A percentile compares a stretch with the other conserved stretches of the same genome.
These are phyloP conservation scores for Colletotrichum coccodes DNA, from an alignment of 2,329 filamentous ascomycete genomes.

Conservation along the genomic window DNA sequence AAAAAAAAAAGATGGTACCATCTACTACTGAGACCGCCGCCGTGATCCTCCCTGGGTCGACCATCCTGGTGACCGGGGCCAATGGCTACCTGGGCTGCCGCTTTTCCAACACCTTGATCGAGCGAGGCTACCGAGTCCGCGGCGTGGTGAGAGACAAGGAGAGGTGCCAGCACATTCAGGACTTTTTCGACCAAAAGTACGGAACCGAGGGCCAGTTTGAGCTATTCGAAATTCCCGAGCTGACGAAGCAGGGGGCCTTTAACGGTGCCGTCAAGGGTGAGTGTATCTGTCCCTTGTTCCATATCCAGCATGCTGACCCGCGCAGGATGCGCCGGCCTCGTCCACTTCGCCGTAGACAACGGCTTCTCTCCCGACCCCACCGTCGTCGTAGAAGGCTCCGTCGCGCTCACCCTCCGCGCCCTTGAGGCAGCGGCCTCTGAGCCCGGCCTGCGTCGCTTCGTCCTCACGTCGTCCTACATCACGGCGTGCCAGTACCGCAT, in stretches of 20 bases:
- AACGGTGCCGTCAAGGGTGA: background rate
- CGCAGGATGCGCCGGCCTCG: background rate
- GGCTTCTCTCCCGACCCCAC: background rate
- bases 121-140: constrained; percentile 1
- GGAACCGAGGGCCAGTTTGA: constrained; percentile 27
- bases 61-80: constrained; percentile 37
- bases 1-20: background rate
- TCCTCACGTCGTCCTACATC: background rate
- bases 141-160: background rate
- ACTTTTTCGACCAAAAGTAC: constrained; percentile 1
- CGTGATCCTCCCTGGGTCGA: background rate
- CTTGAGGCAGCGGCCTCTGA: background rate
- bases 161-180: too few relatives aligned
- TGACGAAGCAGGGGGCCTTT: background rate
- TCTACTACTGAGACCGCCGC: background rate
- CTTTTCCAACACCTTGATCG: constrained; percentile 34
- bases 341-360: background rate
- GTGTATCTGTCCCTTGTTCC: background rate
- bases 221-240: constrained; percentile 18
- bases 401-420: background rate
- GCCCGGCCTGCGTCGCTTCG: background rate
- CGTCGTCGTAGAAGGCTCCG: background rate
- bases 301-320: too few relatives aligned
- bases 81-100: constrained; percentile 35
- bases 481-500: background rate